Percentiles rank a stretch among this genome's conserved stretches.
Conservation (phyloP, 257 asterid species). For the Solanum chiquidenum region DNA sequence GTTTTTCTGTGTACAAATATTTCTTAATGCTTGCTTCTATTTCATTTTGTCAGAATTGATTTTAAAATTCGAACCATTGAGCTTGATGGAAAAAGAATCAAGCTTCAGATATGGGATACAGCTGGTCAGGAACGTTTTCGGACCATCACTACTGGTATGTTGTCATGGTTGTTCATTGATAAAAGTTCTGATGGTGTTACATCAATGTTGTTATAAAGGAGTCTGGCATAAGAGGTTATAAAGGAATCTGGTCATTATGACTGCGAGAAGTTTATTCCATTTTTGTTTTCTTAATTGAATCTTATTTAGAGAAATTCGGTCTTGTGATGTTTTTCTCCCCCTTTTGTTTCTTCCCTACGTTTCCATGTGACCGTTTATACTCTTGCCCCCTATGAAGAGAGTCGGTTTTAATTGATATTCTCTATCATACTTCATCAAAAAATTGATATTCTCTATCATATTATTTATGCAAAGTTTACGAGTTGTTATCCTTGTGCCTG, state of each 20-base stretch:
- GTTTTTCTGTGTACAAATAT: background rate
- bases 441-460: background rate
- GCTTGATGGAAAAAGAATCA: slow-evolving; percentile 29
- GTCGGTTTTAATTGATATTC: background rate
- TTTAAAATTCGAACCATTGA: slow-evolving; percentile 31
- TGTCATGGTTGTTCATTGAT: background rate
- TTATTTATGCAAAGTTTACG: background rate
- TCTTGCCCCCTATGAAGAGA: background rate
- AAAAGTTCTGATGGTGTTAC: background rate
- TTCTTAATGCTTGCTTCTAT: background rate
- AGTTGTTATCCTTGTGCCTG: background rate
- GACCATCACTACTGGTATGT: slow-evolving; percentile 31
- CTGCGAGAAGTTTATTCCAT: background rate
- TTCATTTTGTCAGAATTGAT: slow-evolving; percentile 8
- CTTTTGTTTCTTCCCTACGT: background rate
- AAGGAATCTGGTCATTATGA: background rate
- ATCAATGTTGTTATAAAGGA: background rate
- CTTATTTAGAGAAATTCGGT: background rate
- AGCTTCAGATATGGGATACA: slow-evolving; percentile 36
- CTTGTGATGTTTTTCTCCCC: background rate
- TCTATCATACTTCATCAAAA: background rate
- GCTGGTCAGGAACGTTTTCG: slow-evolving; percentile 36
- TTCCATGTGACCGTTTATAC: background rate
- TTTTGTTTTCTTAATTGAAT: background rate
- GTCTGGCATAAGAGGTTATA: background rate